Evolutionary conservation across 2,329 filamentous ascomycete genomes (phyloP), one percentile per base, ranked within the genome.

Genomic region (Botrytis pseudocinerea): DNA sequence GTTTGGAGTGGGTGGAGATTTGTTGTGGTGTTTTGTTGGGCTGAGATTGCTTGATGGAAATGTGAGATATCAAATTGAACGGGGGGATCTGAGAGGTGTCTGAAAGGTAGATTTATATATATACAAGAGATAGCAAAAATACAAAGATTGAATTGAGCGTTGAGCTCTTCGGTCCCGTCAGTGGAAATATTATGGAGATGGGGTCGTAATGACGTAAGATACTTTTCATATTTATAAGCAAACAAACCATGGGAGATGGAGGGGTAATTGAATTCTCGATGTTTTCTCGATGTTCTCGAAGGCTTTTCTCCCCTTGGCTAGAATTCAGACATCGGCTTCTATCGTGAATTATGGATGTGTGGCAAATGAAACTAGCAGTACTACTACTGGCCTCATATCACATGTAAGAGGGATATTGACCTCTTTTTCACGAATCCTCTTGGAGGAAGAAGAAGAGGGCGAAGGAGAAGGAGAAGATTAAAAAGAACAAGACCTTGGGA

Each of bases 181-280:
- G 10, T 61, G 35, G 16, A n/a, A 20, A 44, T 28, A 28, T 62
- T 18, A 63, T 28, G 6, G 8, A 4, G 35, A 35, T 35, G 40
- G 61, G 61, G 16, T n/a, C 3, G 14, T 44, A n/a, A 65, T 65
- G 63, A 65, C 63, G 63, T 51, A 65, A 62, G 22, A 18, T 51
- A 48, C 12, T 35, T 44, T n/a, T 14, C 8, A 35, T 51, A 65
- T 65, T 65, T 51, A 65, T 65, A 65, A 65, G 63, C 63, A 65
- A 14, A 25, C 48, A 14, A 38, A 1, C 38, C 7, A 38, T 38
- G 38, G 38, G 38, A 38, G 38, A 65, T 38, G 4, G 61, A 63
- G 63, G 44, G 63, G 63, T 32, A 65, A 18, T 28, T 54, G n/a
- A 28, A 54, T 7, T 54, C 25, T n/a, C 25, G 10, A 51, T 51